Evolutionary conservation across 2,329 filamentous ascomycete genomes (phyloP).

Genomic region (Fusarium verrucosum): DNA sequence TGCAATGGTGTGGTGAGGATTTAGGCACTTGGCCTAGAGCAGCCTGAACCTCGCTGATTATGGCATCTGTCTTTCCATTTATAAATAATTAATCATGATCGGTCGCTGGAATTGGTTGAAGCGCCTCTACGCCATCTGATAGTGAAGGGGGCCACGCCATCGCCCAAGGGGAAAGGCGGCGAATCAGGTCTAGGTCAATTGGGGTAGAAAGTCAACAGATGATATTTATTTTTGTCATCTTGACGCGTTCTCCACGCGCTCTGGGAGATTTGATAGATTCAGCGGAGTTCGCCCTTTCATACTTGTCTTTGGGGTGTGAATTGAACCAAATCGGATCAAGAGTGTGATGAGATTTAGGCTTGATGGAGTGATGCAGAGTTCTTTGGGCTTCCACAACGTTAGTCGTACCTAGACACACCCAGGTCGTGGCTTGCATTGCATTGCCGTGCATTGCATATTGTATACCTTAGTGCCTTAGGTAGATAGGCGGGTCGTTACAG

Average conservation of each 20-base stretch:
- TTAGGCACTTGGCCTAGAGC: constrained; percentile 2
- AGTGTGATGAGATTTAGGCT: not conserved
- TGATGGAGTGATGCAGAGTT: not conserved
- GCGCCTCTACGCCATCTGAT: constrained; percentile 19
- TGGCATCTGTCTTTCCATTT: not conserved
- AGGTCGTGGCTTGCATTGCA: constrained; percentile 39
- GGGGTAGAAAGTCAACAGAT: constrained; percentile 32
- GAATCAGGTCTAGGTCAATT: constrained; percentile 26
- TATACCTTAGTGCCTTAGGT: constrained; percentile 21
- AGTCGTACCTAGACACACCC: too few relatives aligned
- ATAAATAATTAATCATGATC: not conserved
- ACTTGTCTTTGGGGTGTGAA: constrained; percentile 3
- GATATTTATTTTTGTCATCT: constrained; percentile 4
- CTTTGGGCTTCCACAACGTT: constrained; percentile 1
- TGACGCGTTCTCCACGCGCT: constrained; percentile 31
- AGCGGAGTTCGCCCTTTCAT: constrained; percentile 4
- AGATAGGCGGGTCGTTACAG: constrained; percentile 24
- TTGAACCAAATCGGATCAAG: not conserved
- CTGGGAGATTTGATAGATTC: constrained; percentile 30
- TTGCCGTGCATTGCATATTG: constrained; percentile 40
- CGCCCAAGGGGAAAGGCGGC: constrained; percentile 18
- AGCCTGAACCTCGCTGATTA: not conserved
- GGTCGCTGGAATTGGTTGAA: constrained; percentile 33
- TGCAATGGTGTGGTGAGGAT: not conserved
- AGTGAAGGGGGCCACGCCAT: constrained; percentile 14